A percentile compares a stretch with the other conserved stretches of the same genome.
phyloP scores from a whole-genome alignment of 1,139 yeast genomes.

The Candida sanyaensis region DNA sequence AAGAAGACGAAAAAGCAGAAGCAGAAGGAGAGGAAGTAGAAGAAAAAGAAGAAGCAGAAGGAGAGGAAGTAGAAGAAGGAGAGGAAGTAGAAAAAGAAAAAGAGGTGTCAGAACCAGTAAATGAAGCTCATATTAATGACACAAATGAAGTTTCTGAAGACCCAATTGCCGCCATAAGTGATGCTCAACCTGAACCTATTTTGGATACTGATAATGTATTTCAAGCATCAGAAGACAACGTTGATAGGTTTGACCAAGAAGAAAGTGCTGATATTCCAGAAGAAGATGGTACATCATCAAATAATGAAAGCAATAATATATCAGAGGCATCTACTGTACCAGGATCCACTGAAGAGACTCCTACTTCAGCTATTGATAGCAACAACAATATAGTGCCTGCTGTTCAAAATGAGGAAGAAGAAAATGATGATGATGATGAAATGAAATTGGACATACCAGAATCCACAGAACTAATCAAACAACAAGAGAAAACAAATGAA shows the following conservation, averaged over 20 bases:
- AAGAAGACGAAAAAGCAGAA: conserved; percentile 8
- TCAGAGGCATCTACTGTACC: conserved; percentile 8
- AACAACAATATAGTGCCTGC: background rate
- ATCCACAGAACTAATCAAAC: background rate
- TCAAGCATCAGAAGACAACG: background rate
- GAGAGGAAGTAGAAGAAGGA: background rate
- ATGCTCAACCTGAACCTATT: background rate
- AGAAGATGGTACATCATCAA: background rate
- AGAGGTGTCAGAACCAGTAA: conserved; percentile 7
- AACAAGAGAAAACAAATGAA: background rate
- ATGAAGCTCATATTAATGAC: conserved; percentile 3
- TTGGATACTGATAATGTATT: background rate
- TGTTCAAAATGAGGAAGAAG: conserved; percentile 18
- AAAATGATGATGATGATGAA: conserved; percentile 37
- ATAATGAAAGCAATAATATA: conserved; percentile 3
- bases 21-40: conserved; percentile 15
- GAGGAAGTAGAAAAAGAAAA: conserved; percentile 15
- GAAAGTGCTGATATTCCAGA: conserved; percentile 3
- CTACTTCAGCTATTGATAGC: background rate
- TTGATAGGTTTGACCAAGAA: conserved; percentile 6
- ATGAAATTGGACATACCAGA: conserved; percentile 7
- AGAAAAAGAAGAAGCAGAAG: conserved; percentile 10
- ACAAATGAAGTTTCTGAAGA: conserved; percentile 7
- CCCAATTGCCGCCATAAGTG: background rate
- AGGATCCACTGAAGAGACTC: background rate